Conservation (phyloP, 2,329 filamentous ascomycete genomes). For the Penicillium sp. region DNA sequence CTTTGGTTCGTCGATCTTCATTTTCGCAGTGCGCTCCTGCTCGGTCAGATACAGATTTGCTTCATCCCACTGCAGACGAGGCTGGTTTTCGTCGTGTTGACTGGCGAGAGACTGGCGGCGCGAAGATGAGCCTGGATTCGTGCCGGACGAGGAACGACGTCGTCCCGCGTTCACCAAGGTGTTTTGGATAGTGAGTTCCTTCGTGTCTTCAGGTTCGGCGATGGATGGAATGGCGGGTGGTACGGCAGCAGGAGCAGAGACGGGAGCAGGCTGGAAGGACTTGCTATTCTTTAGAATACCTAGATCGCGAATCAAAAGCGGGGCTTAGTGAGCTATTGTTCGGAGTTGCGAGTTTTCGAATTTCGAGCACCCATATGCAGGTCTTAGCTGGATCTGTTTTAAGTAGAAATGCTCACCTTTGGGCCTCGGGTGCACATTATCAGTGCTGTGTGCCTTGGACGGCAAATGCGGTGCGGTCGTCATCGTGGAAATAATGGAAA, state of each 20-base stretch:
- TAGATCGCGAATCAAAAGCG: conserved; percentile 43
- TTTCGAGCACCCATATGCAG: not conserved
- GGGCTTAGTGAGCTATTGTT: not conserved
- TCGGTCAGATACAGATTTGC: conserved; percentile 96
- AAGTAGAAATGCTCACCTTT: conserved; percentile 41
- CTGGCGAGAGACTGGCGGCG: conserved; percentile 68
- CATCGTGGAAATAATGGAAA: conserved; percentile 18
- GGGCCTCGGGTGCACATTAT: conserved; percentile 43
- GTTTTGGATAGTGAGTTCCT: conserved; percentile 91
- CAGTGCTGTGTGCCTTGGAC: conserved; percentile 38
- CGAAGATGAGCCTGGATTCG: conserved; percentile 64
- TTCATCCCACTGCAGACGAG: conserved; percentile 96
- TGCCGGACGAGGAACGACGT: conserved; percentile 77
- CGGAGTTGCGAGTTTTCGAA: not conserved
- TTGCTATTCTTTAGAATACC: conserved; percentile 90
- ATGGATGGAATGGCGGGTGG: conserved; percentile 43
- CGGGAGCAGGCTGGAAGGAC: conserved; percentile 64
- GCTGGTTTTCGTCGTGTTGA: conserved; percentile 63
- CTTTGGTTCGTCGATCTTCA: conserved; percentile 99
- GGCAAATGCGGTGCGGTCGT: conserved; percentile 31
- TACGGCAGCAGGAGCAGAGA: conserved; percentile 42
- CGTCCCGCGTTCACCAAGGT: conserved; percentile 92
- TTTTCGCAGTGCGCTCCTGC: conserved; percentile 90
- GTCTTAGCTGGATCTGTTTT: not conserved
- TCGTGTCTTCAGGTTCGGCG: conserved; percentile 60